These are phyloP conservation scores for Fusarium abutilonis DNA, from an alignment of 2,329 filamentous ascomycete species.

Conservation along the genomic window DNA sequence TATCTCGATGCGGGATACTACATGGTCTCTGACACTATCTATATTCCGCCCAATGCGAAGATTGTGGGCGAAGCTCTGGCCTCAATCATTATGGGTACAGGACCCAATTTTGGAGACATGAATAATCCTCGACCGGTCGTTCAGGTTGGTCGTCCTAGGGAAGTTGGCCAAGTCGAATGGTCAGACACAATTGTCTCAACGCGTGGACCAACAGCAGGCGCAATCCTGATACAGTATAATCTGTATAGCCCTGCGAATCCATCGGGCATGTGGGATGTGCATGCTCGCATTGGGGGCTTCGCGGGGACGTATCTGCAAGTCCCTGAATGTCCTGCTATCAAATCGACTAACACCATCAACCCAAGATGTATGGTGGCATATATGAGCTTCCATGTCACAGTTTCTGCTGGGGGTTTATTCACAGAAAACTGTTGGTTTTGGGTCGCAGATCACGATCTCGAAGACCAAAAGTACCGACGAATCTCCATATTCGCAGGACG, in stretches of 20 bases:
- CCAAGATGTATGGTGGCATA: conserved; percentile 54
- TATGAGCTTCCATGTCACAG: conserved; percentile 57
- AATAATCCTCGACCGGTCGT: conserved; percentile 71
- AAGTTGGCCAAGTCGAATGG: conserved; percentile 73
- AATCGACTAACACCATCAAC: conserved; percentile 46
- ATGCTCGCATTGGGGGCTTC: conserved; percentile 78
- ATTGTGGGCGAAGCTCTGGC: conserved; percentile 70
- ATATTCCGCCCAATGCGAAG: conserved; percentile 59
- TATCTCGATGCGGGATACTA: conserved; percentile 72
- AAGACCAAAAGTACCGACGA: conserved; percentile 58
- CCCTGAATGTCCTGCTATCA: conserved; percentile 69
- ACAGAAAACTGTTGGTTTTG: conserved; percentile 59
- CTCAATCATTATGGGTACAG: conserved; percentile 64
- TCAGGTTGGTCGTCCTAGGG: conserved; percentile 70
- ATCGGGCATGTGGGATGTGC: conserved; percentile 77
- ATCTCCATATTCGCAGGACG: conserved; percentile 64
- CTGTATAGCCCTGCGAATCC: conserved; percentile 59
- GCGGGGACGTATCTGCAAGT: conserved; percentile 75
- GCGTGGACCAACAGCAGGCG: conserved; percentile 72
- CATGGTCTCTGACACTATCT: conserved; percentile 64
- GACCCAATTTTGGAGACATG: conserved; percentile 65
- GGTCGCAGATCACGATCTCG: conserved; percentile 65
- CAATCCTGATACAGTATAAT: conserved; percentile 79
- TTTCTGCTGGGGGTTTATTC: conserved; percentile 51
- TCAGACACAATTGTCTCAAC: conserved; percentile 78